Conservation (phyloP, 1,284 basidiomycete species). For the Tetrapyrgos nigripes region DNA sequence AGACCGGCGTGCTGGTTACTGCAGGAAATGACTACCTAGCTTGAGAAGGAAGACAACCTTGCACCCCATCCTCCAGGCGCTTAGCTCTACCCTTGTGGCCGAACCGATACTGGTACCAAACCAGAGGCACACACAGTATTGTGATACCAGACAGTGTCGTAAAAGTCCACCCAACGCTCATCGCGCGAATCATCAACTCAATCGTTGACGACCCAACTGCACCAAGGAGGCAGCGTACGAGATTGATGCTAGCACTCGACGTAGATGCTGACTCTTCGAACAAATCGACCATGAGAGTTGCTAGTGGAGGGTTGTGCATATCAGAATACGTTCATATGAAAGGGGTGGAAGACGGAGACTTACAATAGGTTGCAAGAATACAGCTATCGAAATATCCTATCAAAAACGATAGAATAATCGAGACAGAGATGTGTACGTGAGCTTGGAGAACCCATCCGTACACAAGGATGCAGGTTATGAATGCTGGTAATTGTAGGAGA, state of each 20-base stretch:
- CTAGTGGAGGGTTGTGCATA: no score
- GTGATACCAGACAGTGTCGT: conserved; percentile 4
- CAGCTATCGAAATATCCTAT: conserved; percentile 6
- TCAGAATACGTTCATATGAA: background rate
- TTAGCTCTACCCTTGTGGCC: background rate
- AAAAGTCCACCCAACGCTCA: conserved; percentile 10
- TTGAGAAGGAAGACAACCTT: no score
- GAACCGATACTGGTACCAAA: background rate
- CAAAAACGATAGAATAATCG: conserved; percentile 6
- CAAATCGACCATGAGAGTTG: conserved; percentile 6
- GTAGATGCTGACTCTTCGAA: conserved; percentile 2
- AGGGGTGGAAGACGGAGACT: background rate
- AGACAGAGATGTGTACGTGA: background rate
- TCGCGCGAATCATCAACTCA: background rate
- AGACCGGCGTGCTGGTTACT: no score
- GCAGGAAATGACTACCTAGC: no score
- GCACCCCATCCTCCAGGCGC: background rate
- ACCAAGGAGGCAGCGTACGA: conserved; percentile 5
- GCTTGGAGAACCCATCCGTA: conserved; percentile 7
- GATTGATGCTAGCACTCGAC: conserved; percentile 1
- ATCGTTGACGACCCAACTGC: conserved; percentile 10
- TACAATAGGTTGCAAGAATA: conserved; percentile 6
- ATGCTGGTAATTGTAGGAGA: background rate
- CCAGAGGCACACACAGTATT: background rate
- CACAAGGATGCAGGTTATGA: background rate